Evolutionary conservation across 495 filamentous ascomycete species (phyloP).

Genomic region (Trichoderma orchidacearum): DNA sequence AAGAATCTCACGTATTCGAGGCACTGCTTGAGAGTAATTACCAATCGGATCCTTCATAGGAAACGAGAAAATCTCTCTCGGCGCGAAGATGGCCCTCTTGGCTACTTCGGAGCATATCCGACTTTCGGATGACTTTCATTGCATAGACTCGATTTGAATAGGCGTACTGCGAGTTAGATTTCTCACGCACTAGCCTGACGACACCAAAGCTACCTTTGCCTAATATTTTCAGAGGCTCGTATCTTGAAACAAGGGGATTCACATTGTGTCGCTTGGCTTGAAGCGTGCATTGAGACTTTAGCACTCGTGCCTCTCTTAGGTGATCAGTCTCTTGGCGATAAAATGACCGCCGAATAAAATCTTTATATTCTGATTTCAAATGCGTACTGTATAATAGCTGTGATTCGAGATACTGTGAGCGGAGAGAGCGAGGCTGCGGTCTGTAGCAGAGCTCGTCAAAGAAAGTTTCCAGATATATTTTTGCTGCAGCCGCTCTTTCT

Average conservation of each 20-base stretch:
- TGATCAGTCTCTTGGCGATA: conserved; percentile 54
- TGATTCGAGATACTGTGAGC: conserved; percentile 53
- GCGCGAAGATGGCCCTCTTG: conserved; percentile 89
- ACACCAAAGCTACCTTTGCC: conserved; percentile 93
- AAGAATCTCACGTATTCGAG: neutral
- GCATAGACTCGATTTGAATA: conserved; percentile 52
- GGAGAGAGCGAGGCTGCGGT: conserved; percentile 46
- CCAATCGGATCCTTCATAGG: conserved; percentile 71
- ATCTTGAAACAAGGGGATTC: conserved; percentile 34
- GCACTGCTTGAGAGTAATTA: conserved; percentile 14
- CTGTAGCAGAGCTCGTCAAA: conserved; percentile 51
- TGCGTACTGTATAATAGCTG: conserved; percentile 37
- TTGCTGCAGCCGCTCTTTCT: conserved; percentile 65
- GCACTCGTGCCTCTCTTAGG: conserved; percentile 55
- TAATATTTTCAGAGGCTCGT: conserved; percentile 70
- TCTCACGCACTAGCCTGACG: conserved; percentile 70
- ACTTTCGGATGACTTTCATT: conserved; percentile 94
- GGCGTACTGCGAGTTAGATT: conserved; percentile 11
- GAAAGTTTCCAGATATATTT: conserved; percentile 75
- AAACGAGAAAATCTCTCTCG: conserved; percentile 82
- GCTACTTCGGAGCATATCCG: conserved; percentile 73
- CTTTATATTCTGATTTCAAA: conserved; percentile 41
- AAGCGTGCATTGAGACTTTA: conserved; percentile 46
- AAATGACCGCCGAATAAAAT: conserved; percentile 43
- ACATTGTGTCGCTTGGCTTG: conserved; percentile 12